Percentiles rank a stretch among this genome's conserved stretches.
These are phyloP conservation scores for Myriosclerotinia curreyana DNA, from an alignment of 2,329 filamentous ascomycete genomes.

Conservation along the genomic window DNA sequence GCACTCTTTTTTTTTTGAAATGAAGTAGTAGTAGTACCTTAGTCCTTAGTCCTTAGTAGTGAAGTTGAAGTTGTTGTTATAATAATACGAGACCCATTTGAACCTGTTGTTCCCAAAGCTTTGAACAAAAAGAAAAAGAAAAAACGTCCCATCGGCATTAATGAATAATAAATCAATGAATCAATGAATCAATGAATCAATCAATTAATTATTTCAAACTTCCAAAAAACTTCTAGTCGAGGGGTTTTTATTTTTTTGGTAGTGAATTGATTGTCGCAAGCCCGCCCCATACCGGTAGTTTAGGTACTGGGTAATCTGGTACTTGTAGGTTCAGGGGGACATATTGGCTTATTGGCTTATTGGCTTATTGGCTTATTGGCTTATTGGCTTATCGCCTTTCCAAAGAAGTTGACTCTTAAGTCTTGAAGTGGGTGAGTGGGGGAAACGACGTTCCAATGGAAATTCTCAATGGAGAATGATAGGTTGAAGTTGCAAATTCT, in stretches of 20 bases:
- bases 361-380: no score
- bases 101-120: not conserved
- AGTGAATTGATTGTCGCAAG: conserved; percentile 6
- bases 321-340: conserved; percentile 1
- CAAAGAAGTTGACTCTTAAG: not conserved
- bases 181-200: not conserved
- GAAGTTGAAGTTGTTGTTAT: no score
- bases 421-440: no score
- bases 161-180: not conserved
- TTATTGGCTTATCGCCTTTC: not conserved
- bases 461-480: conserved; percentile 8
- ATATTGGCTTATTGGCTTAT: not conserved
- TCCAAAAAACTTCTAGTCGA: not conserved
- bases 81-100: conserved; percentile 9
- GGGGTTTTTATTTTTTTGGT: not conserved
- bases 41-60: no score
- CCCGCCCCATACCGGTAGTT: no score
- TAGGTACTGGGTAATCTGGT: no score
- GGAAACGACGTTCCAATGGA: conserved; percentile 1
- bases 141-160: not conserved
- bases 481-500: conserved; percentile 2
- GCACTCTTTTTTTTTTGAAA: no score
- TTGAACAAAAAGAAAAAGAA: not conserved
- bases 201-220: no score
- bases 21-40: no score